A percentile compares a stretch with the other conserved stretches of the same genome.
Evolutionary conservation across 202 grass and related monocot genomes (phyloP).

Genomic region (Zizania palustris): DNA sequence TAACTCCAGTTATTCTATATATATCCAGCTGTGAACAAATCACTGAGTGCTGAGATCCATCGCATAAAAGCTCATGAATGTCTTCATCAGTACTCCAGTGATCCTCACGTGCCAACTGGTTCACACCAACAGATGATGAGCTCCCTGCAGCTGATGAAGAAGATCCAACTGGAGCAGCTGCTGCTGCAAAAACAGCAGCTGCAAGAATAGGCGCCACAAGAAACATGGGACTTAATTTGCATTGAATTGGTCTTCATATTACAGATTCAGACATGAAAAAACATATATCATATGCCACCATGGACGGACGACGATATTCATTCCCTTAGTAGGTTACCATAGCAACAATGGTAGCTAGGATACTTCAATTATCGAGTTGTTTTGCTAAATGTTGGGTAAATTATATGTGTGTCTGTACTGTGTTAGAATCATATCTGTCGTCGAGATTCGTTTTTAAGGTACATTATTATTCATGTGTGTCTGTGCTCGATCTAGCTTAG

Average conservation of each 20-base stretch:
- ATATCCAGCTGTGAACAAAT: conserved; percentile 78
- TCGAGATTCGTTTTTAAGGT: too few relatives aligned
- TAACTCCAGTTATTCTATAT: conserved; percentile 30
- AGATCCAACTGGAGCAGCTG: conserved; percentile 56
- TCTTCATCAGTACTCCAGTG: conserved; percentile 6
- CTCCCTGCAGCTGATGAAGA: conserved; percentile 57
- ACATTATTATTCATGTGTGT: too few relatives aligned
- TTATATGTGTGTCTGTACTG: not conserved
- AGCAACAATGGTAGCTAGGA: conserved; percentile 31
- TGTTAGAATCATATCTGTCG: not conserved
- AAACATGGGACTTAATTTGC: conserved; percentile 35
- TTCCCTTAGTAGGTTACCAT: conserved; percentile 29
- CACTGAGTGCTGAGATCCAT: conserved; percentile 59
- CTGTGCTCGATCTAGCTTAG: too few relatives aligned
- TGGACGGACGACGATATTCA: too few relatives aligned
- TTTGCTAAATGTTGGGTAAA: conserved; percentile 37
- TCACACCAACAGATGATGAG: conserved; percentile 45
- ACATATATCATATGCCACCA: conserved; percentile 3
- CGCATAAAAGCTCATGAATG: conserved; percentile 48
- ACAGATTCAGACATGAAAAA: conserved; percentile 26
- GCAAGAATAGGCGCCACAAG: conserved; percentile 37
- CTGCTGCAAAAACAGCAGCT: conserved; percentile 54
- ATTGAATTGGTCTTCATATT: conserved; percentile 1
- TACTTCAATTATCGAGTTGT: conserved; percentile 10
- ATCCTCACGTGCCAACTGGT: conserved; percentile 38